Evolutionary conservation across 1,139 yeast genomes (phyloP), one percentile per base, ranked within the genome.

Genomic region (Martiniozyma asiatica): DNA sequence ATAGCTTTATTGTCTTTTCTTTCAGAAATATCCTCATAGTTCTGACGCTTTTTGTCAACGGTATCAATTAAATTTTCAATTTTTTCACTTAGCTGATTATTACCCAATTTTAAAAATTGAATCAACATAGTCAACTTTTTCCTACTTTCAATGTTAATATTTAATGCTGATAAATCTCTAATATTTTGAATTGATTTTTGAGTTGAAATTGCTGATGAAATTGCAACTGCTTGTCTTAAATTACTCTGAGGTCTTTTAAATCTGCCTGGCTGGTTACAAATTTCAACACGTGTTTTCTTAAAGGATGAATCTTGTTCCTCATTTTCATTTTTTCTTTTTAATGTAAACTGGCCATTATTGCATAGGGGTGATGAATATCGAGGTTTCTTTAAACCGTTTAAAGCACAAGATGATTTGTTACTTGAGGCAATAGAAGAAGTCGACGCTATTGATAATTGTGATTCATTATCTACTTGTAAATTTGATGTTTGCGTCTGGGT

Each of bases 21-120:
- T 6, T 17, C 8, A 8, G 18, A 17, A 17, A 6, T 17, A 17
- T 17, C 18, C 6, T 17, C 8, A 17, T 17, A 6, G 6, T 17
- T 17, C 6, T 36, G 36, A 16, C 41, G 39, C 26, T 47, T 46
- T 5, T 30, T 30, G 23, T 49, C 53, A 11, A 48, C 44, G 11
- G 35, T 32, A 9, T 45, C 40, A 25, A 50, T 47, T 16, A 53
- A 32, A 26, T 45, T 42, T 24, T 53, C 56, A 19, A 53, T 50
- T 20, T 56, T 37, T 23, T 48, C 50, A 34, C 48, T 48, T 20
- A 53, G 35, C 36, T 52, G 57, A 20, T 43, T 37, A 33, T 53
- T 53, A 6, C 58, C 58, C 21, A 53, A 39, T 31, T 50, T 53
- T 10, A 53, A 35, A 24, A 53, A 53, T 31, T 52, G 52, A 18